Conservation (phyloP, 441 rosid species). For the Hypseocharis bilobata region DNA sequence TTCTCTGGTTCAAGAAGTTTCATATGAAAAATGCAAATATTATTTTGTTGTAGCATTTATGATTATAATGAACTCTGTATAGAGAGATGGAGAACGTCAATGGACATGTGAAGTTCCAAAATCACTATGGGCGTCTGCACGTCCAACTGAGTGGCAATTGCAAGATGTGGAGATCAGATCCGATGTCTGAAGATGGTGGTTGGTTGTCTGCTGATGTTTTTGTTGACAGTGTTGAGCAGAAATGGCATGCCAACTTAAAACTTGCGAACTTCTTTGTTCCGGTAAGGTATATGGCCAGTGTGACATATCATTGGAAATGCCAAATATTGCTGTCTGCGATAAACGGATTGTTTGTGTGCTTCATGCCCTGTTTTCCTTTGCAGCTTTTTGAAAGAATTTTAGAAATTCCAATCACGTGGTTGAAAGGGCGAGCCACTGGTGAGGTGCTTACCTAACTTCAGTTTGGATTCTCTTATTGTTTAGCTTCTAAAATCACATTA, state of each 20-base stretch:
- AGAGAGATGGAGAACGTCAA: slow-evolving; percentile 81
- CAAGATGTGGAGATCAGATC: slow-evolving; percentile 81
- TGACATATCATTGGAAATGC: slow-evolving; percentile 16
- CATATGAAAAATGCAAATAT: neutral
- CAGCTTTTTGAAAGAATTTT: slow-evolving; percentile 93
- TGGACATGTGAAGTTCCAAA: slow-evolving; percentile 87
- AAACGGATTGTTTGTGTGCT: slow-evolving; percentile 20
- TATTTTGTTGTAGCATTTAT: slow-evolving; percentile 25
- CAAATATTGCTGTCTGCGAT: slow-evolving; percentile 4
- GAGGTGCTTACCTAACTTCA: slow-evolving; percentile 90
- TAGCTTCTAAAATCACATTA: neutral
- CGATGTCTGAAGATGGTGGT: slow-evolving; percentile 77
- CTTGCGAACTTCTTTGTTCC: slow-evolving; percentile 77
- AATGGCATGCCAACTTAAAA: slow-evolving; percentile 95
- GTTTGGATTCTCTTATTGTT: slow-evolving; percentile 15
- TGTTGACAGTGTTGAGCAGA: slow-evolving; percentile 75
- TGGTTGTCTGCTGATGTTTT: slow-evolving; percentile 91
- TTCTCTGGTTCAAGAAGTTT: neutral
- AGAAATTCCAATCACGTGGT: slow-evolving; percentile 83
- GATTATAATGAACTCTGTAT: slow-evolving; percentile 23
- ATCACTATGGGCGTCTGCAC: slow-evolving; percentile 70
- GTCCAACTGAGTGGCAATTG: slow-evolving; percentile 89
- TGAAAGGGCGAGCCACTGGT: slow-evolving; percentile 95
- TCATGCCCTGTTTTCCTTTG: slow-evolving; percentile 23
- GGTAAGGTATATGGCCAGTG: slow-evolving; percentile 50